Base-by-base conservation (phyloP, 495 filamentous ascomycete genomes). In the Neurospora sp. region DNA sequence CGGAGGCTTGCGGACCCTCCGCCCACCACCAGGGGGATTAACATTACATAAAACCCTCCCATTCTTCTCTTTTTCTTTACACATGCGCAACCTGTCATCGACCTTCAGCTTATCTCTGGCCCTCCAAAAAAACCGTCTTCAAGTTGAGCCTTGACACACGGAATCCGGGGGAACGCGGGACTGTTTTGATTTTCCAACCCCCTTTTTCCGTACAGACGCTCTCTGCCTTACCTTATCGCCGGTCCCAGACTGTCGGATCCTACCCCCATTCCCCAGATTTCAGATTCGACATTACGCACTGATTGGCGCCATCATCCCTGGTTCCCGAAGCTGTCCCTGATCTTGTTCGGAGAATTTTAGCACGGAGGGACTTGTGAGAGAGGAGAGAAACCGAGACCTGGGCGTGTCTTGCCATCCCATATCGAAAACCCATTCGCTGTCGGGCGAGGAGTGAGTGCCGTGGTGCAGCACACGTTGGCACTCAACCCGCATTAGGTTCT, bases 11-110 rank as follows among this genome's bases (percentile, higher is more conserved):
- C 77, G 74, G 77, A 40, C 77, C 78, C 79, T 65, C 53, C 80
- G 79, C 76, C 78, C 80, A 77, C 80, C 71, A 71, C 61, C 71
- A 69, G 69, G 74, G 75, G 73, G 76, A 83, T 85, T 86, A 81
- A 81, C 83, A 84, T 86, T 86, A 86, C 84, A 85, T 86, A 85
- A 86, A 85, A 85, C 81, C 82, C 81, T 82, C 79, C 75, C 79
- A 78, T 78, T 82, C 80, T 82, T 79, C 80, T 79, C 78, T 82
- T 82, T 80, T 80, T 75, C 78, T 81, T 83, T 83, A 84, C 83
- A 80, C 83, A 81, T 81, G 77, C 77, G 75, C 78, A 82, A 80
- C 81, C 79, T 85, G 80, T 80, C 80, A 82, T 71, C 77, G 78
- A 78, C 81, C 77, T 75, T 77, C 79, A 76, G 73, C 80, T 84